Evolutionary conservation across 305 asterid species (phyloP).

Genomic region (Rubia peregrina): DNA sequence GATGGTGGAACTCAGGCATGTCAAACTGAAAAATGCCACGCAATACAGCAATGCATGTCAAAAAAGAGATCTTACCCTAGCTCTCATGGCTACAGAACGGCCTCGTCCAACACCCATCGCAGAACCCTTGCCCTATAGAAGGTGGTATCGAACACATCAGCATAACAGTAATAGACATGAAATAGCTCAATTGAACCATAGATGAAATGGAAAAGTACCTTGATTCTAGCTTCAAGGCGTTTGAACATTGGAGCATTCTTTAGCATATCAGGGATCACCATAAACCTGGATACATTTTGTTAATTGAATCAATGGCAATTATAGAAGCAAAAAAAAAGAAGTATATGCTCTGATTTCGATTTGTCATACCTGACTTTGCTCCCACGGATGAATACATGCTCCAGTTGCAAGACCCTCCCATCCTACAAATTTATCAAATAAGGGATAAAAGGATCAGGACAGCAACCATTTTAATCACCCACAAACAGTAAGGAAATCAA

Average conservation of each 20-base stretch:
- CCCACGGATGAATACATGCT: constrained; percentile 93
- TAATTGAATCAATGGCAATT: constrained; percentile 3
- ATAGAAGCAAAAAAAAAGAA: neutral
- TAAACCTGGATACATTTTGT: constrained; percentile 47
- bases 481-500: neutral
- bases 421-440: constrained; percentile 41
- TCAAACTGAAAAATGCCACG: neutral
- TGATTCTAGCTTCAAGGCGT: constrained; percentile 85
- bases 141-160: constrained; percentile 20
- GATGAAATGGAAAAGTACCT: constrained; percentile 35
- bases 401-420: constrained; percentile 82
- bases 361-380: constrained; percentile 75
- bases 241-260: constrained; percentile 97
- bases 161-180: constrained; percentile 4
- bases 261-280: constrained; percentile 95
- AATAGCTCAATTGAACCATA: neutral
- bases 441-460: neutral
- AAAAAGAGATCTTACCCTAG: constrained; percentile 47
- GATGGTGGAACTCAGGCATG: neutral
- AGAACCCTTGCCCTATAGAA: constrained; percentile 79
- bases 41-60: neutral
- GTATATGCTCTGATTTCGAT: constrained; percentile 6
- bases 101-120: constrained; percentile 95
- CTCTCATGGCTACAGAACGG: constrained; percentile 93
- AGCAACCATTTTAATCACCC: neutral